phyloP scores from a whole-genome alignment of 495 filamentous ascomycete genomes.

The Penicillium antarcticum region DNA sequence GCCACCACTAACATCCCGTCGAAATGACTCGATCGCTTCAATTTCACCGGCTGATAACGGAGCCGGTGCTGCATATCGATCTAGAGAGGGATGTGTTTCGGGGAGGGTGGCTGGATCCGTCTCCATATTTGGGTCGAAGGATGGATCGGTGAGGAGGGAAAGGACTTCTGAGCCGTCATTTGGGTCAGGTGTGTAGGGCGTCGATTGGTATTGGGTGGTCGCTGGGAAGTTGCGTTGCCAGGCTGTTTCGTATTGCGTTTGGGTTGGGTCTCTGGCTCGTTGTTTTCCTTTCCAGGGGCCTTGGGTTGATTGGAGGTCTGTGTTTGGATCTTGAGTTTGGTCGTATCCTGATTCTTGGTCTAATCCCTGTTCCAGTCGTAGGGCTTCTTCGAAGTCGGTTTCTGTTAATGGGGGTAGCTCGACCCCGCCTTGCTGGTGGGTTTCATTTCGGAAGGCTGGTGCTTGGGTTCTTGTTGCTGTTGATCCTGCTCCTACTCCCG shows the following conservation, averaged over 20 bases:
- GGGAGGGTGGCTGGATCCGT: constrained; percentile 17
- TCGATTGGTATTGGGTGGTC: background rate
- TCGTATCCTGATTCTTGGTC: background rate
- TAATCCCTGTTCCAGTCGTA: no score
- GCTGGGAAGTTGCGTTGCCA: constrained; percentile 12
- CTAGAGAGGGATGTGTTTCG: constrained; percentile 23
- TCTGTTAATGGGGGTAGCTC: constrained; percentile 23
- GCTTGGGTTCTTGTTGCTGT: background rate
- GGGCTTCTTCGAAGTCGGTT: constrained; percentile 28
- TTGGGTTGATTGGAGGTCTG: constrained; percentile 5
- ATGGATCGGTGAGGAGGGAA: constrained; percentile 49
- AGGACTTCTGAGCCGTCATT: constrained; percentile 44
- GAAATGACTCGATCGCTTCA: constrained; percentile 37
- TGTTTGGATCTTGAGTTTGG: background rate
- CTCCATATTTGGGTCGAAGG: constrained; percentile 49
- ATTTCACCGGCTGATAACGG: constrained; percentile 28
- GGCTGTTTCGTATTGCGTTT: constrained; percentile 15
- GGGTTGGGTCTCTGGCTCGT: constrained; percentile 11
- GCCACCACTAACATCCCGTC: constrained; percentile 9
- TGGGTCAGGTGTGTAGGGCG: background rate
- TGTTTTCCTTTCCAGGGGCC: constrained; percentile 32
- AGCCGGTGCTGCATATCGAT: constrained; percentile 19
- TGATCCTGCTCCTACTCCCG: background rate
- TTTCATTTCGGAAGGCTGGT: constrained; percentile 18
- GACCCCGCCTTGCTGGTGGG: constrained; percentile 13